phyloP scores from a whole-genome alignment of 2,329 filamentous ascomycete genomes.

The Niveomyces coronatus region DNA sequence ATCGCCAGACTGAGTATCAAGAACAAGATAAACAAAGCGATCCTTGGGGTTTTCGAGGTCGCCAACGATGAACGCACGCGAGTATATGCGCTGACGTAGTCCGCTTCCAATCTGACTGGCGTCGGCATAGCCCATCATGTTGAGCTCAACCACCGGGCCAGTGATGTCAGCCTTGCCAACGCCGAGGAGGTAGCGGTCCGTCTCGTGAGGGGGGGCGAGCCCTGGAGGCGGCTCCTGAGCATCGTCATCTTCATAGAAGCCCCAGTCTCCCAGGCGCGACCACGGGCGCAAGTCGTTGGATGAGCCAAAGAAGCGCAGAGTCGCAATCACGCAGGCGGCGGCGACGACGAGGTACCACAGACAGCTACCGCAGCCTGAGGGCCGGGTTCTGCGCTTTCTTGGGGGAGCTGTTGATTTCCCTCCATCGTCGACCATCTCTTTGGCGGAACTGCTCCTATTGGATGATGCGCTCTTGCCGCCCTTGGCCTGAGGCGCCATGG shows the following conservation, averaged over 20 bases:
- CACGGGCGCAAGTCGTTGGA: conserved; percentile 8
- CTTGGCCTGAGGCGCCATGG: not conserved
- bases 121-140: conserved; percentile 82
- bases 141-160: conserved; percentile 76
- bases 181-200: conserved; percentile 34
- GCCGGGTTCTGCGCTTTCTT: not conserved
- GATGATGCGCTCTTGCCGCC: too few species aligned
- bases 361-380: conserved; percentile 6
- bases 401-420: not conserved
- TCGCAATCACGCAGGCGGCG: conserved; percentile 5
- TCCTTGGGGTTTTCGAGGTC: conserved; percentile 53
- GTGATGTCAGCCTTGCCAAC: conserved; percentile 46
- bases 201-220: conserved; percentile 8
- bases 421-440: not conserved
- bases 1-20: conserved; percentile 81
- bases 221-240: not conserved
- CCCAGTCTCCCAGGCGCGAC: conserved; percentile 8
- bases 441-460: too few species aligned
- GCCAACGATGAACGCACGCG: conserved; percentile 77
- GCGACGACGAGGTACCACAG: conserved; percentile 3
- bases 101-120: conserved; percentile 70
- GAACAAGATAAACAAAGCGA: conserved; percentile 73
- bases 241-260: conserved; percentile 6
- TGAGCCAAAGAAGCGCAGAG: conserved; percentile 12
- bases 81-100: conserved; percentile 74